A percentile compares a stretch with the other conserved stretches of the same genome.
Evolutionary conservation across 495 filamentous ascomycete genomes (phyloP).

Genomic region (Neohortaea acidophila): DNA sequence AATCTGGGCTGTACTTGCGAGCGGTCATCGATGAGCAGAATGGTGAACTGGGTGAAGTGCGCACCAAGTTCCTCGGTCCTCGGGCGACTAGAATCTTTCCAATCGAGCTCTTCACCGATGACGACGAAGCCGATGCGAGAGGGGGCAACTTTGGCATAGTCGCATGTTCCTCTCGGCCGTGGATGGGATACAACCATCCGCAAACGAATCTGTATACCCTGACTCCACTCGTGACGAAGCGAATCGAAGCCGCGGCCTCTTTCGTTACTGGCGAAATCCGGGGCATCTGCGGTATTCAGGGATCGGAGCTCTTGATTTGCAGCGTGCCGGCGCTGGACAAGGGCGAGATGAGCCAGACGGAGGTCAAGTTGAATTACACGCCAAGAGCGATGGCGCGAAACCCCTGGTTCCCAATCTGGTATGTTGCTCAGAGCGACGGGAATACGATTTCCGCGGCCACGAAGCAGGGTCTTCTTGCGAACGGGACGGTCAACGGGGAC

Average conservation of each 20-base stretch:
- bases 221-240: slow-evolving; percentile 73
- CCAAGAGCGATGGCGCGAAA: slow-evolving; percentile 77
- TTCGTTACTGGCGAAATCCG: slow-evolving; percentile 77
- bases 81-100: slow-evolving; percentile 70
- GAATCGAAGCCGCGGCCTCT: slow-evolving; percentile 88
- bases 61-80: slow-evolving; percentile 83
- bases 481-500: slow-evolving; percentile 19
- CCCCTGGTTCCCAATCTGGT: slow-evolving; percentile 76
- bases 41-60: slow-evolving; percentile 83
- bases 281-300: slow-evolving; percentile 92
- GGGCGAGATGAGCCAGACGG: slow-evolving; percentile 17
- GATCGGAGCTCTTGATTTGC: slow-evolving; percentile 47
- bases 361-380: slow-evolving; percentile 40
- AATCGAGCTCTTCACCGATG: slow-evolving; percentile 37
- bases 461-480: slow-evolving; percentile 49
- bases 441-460: slow-evolving; percentile 70
- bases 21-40: slow-evolving; percentile 89
- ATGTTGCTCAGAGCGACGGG: slow-evolving; percentile 84
- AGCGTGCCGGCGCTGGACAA: slow-evolving; percentile 1
- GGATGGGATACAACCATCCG: slow-evolving; percentile 80
- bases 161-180: slow-evolving; percentile 77
- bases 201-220: slow-evolving; percentile 75
- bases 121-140: slow-evolving; percentile 61
- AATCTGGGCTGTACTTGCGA: slow-evolving; percentile 86
- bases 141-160: slow-evolving; percentile 43